Evolutionary conservation across 257 asterid genomes (phyloP), one percentile per base, ranked within the genome.

Genomic region (Ilex asprella): DNA sequence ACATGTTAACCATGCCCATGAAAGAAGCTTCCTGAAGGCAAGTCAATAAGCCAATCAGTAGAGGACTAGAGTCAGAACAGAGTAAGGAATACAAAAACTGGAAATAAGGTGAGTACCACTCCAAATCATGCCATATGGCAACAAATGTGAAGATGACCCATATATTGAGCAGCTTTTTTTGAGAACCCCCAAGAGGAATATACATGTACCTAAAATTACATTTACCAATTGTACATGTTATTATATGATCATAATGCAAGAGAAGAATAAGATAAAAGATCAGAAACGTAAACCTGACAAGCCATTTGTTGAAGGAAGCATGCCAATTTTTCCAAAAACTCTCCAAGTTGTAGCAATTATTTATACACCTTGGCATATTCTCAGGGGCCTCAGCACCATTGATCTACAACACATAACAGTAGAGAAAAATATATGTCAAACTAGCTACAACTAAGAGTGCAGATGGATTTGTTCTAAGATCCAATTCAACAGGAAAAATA

Each of bases 1-100:
- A 74, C 99, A 89, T 14, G 99, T 92, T 84, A 92, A 78, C 99
- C 99, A 89, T 39, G 99, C 96, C 97, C 97, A 92, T n/a, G 97
- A 89, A 73, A 92, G 87, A 78, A 92, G 97, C 73, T 92, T 92
- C 99, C 99, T 92, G 79, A 39, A 78, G 70, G 67, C 58, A 58
- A 69, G 53, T 66, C 62, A 72, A 76, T 53, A 58, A 67, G 29
- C 50, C 7, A 60, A 21, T 57, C 58, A 69, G 50, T 47, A 55
- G 21, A 65, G 76, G 47, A 59, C 62, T 35, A 61, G 51, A 55
- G 56, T 15, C 32, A 41, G n/a, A 56, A 62, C 3, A 67, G 10
- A 61, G 32, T 29, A 71, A 64, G 58, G 64, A 59, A 27, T 21
- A 21, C 27, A 21, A 21, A 21, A 73, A 60, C 59, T 60, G 15